These are phyloP conservation scores for Ceratocystiopsis sp. DNA, from an alignment of 2,329 filamentous ascomycete genomes.

Conservation along the genomic window DNA sequence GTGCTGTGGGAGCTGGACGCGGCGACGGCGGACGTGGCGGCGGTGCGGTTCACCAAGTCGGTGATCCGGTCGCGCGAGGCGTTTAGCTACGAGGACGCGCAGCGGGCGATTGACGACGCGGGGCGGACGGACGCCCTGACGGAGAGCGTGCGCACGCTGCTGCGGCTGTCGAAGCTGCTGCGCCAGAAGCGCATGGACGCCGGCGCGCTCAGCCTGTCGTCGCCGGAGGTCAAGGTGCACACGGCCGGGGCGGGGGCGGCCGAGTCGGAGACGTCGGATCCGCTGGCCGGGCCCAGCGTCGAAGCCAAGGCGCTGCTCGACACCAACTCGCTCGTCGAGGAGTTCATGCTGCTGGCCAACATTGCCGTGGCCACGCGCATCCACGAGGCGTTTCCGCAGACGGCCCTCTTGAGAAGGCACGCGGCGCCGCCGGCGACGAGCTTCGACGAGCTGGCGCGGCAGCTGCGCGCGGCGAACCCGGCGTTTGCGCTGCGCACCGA, in stretches of 20 bases:
- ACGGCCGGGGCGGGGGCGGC: conserved; percentile 21
- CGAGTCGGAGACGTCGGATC: conserved; percentile 89
- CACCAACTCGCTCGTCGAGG: conserved; percentile 94
- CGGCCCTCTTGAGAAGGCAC: conserved; percentile 83
- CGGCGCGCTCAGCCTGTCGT: conserved; percentile 84
- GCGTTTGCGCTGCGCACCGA: conserved; percentile 63
- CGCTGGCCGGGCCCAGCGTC: conserved; percentile 29
- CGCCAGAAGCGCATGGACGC: conserved; percentile 93
- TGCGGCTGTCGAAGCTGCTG: conserved; percentile 81
- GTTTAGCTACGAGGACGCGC: conserved; percentile 94
- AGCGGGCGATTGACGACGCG: conserved; percentile 78
- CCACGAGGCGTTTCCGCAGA: conserved; percentile 84
- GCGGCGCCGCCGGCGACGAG: conserved; percentile 85
- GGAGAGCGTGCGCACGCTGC: conserved; percentile 67
- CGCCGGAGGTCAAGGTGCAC: conserved; percentile 94
- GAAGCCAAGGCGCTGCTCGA: conserved; percentile 67
- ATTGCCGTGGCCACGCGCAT: conserved; percentile 83
- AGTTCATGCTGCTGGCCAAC: conserved; percentile 99
- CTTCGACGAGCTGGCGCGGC: conserved; percentile 84
- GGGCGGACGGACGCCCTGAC: conserved; percentile 83
- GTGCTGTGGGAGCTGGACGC: conserved; percentile 71
- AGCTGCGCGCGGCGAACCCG: conserved; percentile 40
- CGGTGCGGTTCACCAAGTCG: conserved; percentile 83
- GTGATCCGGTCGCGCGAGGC: conserved; percentile 94
- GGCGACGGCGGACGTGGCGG: conserved; percentile 60